A percentile compares a stretch with the other conserved stretches of the same genome.
These are phyloP conservation scores for Mortierella sp. DNA, from an alignment of 371 early-diverging fungal species.

Conservation along the genomic window DNA sequence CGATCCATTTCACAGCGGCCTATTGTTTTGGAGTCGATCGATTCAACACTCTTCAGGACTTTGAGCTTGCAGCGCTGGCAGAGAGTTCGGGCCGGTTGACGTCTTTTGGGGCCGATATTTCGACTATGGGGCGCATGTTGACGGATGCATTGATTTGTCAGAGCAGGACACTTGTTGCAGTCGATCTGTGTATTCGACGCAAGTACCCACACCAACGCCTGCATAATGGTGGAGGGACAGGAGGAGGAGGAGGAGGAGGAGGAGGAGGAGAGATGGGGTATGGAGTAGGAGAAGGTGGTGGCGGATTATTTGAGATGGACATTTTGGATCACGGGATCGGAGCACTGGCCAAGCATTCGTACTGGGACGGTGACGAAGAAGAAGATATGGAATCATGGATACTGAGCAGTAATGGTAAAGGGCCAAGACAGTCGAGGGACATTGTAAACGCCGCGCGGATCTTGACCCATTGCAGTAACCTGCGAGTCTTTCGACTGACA, in stretches of 20 bases:
- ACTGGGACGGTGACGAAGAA: background rate
- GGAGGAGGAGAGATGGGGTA: no score
- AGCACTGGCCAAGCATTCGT: background rate
- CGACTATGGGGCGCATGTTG: constrained; percentile 21
- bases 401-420: background rate
- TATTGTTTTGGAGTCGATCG: constrained; percentile 25
- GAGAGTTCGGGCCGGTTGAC: constrained; percentile 22
- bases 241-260: background rate
- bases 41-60: constrained; percentile 27
- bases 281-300: background rate
- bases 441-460: constrained; percentile 28
- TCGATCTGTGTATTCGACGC: constrained; percentile 33
- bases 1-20: constrained; percentile 26
- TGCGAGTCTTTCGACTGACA: constrained; percentile 34
- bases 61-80: constrained; percentile 28
- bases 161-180: constrained; percentile 22
- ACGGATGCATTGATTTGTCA: constrained; percentile 30
- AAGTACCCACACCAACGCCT: constrained; percentile 21
- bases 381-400: background rate
- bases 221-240: constrained; percentile 24
- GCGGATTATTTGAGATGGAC: background rate
- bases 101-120: constrained; percentile 24
- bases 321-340: constrained; percentile 3
- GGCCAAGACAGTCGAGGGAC: constrained; percentile 6
- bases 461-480: constrained; percentile 26